These are phyloP conservation scores for Oryza nivara DNA, from an alignment of 176 grass and related monocot species.

Conservation along the genomic window DNA sequence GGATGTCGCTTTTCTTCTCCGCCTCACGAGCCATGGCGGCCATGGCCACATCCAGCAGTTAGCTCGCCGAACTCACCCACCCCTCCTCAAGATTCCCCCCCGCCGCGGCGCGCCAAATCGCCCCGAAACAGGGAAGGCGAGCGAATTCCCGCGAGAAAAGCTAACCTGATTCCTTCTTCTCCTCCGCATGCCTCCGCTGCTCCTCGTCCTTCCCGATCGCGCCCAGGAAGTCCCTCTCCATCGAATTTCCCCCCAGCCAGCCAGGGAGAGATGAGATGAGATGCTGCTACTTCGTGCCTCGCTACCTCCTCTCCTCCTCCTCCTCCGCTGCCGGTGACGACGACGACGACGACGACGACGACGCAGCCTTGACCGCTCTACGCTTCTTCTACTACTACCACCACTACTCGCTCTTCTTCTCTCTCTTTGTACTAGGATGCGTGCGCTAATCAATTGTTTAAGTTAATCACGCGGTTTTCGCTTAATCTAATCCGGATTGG, in stretches of 20 bases:
- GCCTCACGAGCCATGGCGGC: not conserved
- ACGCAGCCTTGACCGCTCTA: not conserved
- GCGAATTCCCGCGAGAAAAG: not conserved
- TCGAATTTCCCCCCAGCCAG: slow-evolving; percentile 38
- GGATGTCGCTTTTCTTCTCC: not conserved
- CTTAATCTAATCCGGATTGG: not conserved
- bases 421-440: slow-evolving; percentile 16
- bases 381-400: not conserved
- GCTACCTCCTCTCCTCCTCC: not conserved
- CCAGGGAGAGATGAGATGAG: not conserved
- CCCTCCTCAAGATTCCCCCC: not conserved
- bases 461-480: slow-evolving; percentile 10
- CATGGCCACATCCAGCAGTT: not conserved
- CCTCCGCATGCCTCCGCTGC: slow-evolving; percentile 14
- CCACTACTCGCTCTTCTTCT: not conserved
- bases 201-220: slow-evolving; percentile 58
- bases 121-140: not conserved
- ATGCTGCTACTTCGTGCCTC: not conserved
- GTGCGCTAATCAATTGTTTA: not conserved
- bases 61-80: not conserved
- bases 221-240: slow-evolving; percentile 88
- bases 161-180: slow-evolving; percentile 58
- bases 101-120: not conserved
- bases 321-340: not conserved
- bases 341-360: not conserved